Percentiles rank a stretch among this genome's conserved stretches.
Conservation (phyloP, 2,329 filamentous ascomycete species). For the Fusarium dlaminii region DNA sequence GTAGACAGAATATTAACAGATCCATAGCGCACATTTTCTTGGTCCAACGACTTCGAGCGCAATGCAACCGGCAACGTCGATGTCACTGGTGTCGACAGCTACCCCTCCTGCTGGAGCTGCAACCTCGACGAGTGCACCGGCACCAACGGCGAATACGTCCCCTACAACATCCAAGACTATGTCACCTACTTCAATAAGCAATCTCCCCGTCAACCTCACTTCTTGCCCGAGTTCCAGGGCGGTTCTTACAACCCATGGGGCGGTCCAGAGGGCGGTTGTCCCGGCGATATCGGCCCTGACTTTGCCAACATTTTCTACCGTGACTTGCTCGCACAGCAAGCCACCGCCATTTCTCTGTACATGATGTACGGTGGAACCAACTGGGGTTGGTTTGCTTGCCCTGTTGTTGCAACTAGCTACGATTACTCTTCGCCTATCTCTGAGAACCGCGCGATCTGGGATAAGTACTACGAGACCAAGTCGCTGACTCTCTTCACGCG, state of each 20-base stretch:
- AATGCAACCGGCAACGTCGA: constrained; percentile 66
- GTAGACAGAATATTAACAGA: constrained; percentile 34
- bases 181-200: constrained; percentile 43
- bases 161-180: constrained; percentile 54
- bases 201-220: constrained; percentile 38
- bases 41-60: constrained; percentile 67
- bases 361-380: constrained; percentile 74
- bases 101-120: constrained; percentile 70
- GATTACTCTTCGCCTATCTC: constrained; percentile 71
- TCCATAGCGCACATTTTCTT: constrained; percentile 51
- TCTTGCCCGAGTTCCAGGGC: constrained; percentile 43
- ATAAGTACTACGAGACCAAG: constrained; percentile 72
- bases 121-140: constrained; percentile 68
- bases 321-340: constrained; percentile 67
- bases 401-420: constrained; percentile 68
- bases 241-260: constrained; percentile 67
- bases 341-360: constrained; percentile 69
- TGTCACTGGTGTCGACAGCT: constrained; percentile 61
- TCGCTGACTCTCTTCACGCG: constrained; percentile 68
- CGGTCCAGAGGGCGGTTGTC: constrained; percentile 65
- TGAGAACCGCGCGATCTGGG: constrained; percentile 65
- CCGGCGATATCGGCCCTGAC: constrained; percentile 63
- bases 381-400: constrained; percentile 67
- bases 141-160: constrained; percentile 66
- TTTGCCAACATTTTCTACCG: constrained; percentile 73